Percentiles rank a stretch among this genome's conserved stretches.
Conservation (phyloP, 169 alveolate genomes). For the Plasmodium adleri region DNA sequence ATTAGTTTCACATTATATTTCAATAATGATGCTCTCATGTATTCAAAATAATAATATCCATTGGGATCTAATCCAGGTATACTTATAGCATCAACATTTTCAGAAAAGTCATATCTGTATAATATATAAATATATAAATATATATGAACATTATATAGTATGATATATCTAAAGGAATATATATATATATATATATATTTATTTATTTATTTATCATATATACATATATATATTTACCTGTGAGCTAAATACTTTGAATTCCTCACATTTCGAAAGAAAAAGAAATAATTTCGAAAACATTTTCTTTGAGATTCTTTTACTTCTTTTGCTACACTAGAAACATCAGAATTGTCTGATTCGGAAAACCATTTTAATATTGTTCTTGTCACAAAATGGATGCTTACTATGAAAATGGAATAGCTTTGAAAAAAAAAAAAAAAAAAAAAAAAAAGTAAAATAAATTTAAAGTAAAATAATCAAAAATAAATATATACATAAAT, state of each 20-base stretch:
- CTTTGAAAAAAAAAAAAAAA: constrained; percentile 58
- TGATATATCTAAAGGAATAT: constrained; percentile 2
- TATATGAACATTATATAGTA: constrained; percentile 44
- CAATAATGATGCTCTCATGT: constrained; percentile 86
- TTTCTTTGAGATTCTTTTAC: constrained; percentile 26
- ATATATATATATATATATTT: too few species aligned
- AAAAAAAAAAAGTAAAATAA: constrained; percentile 29
- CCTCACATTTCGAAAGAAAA: constrained; percentile 32
- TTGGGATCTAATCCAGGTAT: constrained; percentile 85
- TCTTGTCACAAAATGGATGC: constrained; percentile 69
- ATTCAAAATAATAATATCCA: constrained; percentile 87
- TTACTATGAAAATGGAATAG: constrained; percentile 71
- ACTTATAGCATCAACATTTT: constrained; percentile 83
- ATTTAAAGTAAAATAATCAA: background rate
- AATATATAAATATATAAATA: constrained; percentile 15
- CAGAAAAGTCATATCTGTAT: constrained; percentile 86
- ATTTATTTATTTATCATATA: constrained; percentile 69
- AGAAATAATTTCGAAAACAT: constrained; percentile 46
- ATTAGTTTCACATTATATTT: constrained; percentile 82
- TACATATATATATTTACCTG: constrained; percentile 78
- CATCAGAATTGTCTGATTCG: constrained; percentile 67
- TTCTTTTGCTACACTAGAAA: constrained; percentile 35
- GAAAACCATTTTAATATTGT: constrained; percentile 74
- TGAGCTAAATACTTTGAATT: constrained; percentile 75
- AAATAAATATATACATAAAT: background rate